Conservation (phyloP, 139 green algal genomes). For the Zygnema circumcarinatum region DNA sequence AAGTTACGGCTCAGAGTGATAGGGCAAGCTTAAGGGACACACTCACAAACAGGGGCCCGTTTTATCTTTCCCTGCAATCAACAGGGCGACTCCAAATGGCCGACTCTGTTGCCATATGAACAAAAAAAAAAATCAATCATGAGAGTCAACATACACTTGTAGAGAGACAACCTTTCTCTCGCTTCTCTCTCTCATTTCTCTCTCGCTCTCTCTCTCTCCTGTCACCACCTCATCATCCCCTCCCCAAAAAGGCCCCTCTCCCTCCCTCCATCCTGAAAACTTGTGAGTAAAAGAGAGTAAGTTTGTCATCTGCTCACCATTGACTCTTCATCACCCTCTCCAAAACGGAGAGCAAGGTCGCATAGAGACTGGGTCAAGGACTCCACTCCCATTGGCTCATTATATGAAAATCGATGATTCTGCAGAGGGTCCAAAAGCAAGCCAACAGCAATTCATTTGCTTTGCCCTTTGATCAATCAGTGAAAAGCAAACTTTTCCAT, state of each 20-base stretch:
- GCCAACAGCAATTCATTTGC: not conserved
- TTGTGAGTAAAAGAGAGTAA: no score
- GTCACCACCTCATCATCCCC: no score
- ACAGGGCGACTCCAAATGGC: slow-evolving; percentile 96
- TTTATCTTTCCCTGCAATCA: slow-evolving; percentile 92
- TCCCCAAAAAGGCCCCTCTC: no score
- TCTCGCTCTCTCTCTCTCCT: no score
- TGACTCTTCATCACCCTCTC: slow-evolving; percentile 89
- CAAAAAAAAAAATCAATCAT: slow-evolving; percentile 7
- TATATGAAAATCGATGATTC: slow-evolving; percentile 97
- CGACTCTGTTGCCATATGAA: slow-evolving; percentile 75
- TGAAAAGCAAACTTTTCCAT: not conserved
- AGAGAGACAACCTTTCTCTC: no score
- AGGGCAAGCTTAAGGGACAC: no score
- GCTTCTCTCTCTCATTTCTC: no score
- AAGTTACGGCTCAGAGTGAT: no score
- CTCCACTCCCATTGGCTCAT: slow-evolving; percentile 96
- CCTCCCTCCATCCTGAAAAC: no score
- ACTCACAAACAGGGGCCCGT: slow-evolving; percentile 78
- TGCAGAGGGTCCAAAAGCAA: slow-evolving; percentile 63
- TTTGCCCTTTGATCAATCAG: not conserved
- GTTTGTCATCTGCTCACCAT: no score
- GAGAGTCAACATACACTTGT: slow-evolving; percentile 9
- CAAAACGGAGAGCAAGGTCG: slow-evolving; percentile 94
- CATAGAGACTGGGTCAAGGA: slow-evolving; percentile 91